Percentiles rank a stretch among this genome's conserved stretches.
Conservation (phyloP, 495 filamentous ascomycete genomes). For the Barbatosphaeria neglecta region DNA sequence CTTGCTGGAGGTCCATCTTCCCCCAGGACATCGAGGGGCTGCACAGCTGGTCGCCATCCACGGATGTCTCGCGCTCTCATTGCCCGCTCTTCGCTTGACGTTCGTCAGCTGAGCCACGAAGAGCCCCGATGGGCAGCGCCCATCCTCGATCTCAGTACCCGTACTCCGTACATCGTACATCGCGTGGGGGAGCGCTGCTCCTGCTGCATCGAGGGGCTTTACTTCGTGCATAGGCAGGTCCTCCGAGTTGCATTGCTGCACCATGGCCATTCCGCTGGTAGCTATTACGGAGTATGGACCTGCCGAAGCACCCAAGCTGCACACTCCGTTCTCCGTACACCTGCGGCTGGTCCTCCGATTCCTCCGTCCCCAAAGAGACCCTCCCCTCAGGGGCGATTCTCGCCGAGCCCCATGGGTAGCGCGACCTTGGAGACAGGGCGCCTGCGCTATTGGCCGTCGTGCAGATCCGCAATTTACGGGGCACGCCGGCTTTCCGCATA, state of each 20-base stretch:
- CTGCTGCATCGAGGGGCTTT: no score
- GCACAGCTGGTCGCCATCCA: no score
- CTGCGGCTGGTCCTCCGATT: no score
- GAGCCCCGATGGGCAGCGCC: not conserved
- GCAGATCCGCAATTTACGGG: not conserved
- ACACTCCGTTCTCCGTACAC: no score
- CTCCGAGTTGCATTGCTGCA: no score
- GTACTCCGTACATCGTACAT: not conserved
- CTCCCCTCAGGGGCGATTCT: not conserved
- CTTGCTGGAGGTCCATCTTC: not conserved
- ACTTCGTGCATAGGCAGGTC: no score
- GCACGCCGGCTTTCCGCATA: not conserved
- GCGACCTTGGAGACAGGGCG: not conserved
- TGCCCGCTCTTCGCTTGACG: not conserved
- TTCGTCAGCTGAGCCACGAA: not conserved
- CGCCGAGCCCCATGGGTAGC: not conserved
- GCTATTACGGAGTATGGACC: no score
- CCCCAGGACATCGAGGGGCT: not conserved
- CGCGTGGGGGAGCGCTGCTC: no score
- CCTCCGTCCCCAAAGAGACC: no score
- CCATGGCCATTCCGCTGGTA: no score
- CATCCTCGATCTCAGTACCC: not conserved
- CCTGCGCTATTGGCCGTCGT: not conserved
- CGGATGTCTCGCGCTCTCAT: no score
- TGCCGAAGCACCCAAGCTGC: no score